A percentile compares a stretch with the other conserved stretches of the same genome.
phyloP scores from a whole-genome alignment of 345 rosid species.

The Linum tenue region DNA sequence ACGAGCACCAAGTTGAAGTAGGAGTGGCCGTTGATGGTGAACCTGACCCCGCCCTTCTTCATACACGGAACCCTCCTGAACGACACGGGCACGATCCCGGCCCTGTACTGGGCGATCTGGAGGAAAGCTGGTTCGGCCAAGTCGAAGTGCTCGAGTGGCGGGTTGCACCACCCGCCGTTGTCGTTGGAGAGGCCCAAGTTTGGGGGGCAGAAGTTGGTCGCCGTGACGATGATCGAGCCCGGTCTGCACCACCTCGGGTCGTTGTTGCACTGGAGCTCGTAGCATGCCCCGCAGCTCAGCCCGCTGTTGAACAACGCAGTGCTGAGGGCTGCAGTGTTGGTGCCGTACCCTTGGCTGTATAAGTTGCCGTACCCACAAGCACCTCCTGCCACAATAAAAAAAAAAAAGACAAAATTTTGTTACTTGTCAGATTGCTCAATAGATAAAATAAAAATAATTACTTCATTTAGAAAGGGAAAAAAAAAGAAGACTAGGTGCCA shows the following conservation, averaged over 20 bases:
- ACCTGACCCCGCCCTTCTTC: conserved; percentile 89
- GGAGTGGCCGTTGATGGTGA: conserved; percentile 82
- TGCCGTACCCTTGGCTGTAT: conserved; percentile 29
- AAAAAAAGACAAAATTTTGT: background rate
- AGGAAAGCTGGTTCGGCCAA: conserved; percentile 92
- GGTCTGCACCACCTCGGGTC: conserved; percentile 30
- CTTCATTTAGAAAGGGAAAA: no score
- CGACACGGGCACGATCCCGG: conserved; percentile 89
- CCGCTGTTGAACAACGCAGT: conserved; percentile 30
- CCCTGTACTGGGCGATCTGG: conserved; percentile 83
- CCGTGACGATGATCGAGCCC: conserved; percentile 22
- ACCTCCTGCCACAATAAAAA: conserved; percentile 14
- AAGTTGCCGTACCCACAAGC: conserved; percentile 28
- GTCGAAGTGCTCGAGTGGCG: conserved; percentile 94
- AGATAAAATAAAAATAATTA: background rate
- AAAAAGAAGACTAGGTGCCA: no score
- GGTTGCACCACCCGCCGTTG: conserved; percentile 99
- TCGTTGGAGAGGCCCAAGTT: conserved; percentile 56
- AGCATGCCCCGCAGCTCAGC: conserved; percentile 26
- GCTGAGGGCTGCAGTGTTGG: conserved; percentile 31
- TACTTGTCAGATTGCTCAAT: background rate
- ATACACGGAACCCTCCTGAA: conserved; percentile 75
- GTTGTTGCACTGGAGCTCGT: conserved; percentile 22
- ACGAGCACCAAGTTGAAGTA: conserved; percentile 86
- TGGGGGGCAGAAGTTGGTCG: conserved; percentile 57